Evolutionary conservation across 2,329 filamentous ascomycete species (phyloP), one percentile per base, ranked within the genome.

Genomic region (Aspergillus sp.): DNA sequence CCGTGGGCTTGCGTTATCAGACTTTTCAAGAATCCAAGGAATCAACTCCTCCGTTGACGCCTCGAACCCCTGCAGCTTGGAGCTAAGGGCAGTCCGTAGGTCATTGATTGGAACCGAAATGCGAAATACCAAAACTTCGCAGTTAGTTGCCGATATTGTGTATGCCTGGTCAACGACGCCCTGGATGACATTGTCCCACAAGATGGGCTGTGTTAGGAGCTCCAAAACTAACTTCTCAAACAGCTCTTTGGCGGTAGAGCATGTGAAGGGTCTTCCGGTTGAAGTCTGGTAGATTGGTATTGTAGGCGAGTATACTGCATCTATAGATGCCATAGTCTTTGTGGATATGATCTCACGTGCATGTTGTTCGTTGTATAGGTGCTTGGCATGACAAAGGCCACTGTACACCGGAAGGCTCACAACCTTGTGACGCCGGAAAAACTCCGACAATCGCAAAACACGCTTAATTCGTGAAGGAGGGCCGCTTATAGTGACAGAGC

Each of bases 311-410:
- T 46, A 56, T 14, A 14, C 31, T 19, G 27, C 21, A 25, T 52
- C 27, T 12, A 56, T 19, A 17, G 8, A 25, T 17, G 47, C 39
- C 19, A 56, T 52, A 4, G 54, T 46, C 12, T 27, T 35, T 6
- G 47, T 56, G 11, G 27, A 14, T 14, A 47, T 41, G 8, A 57
- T 43, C 12, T 41, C n/a, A 19, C 37, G 21, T 12, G 62, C 57
- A 60, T 70, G 50, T 4, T 62, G 25, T 4, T 21, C 6, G 25
- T 45, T 70, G 64, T 86, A 87, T 3, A 79, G 75, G 44, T 79
- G 78, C 52, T 70, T 76, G 15, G 82, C 78, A 60, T 73, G 70
- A 31, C 70, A 71, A 1, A 71, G 52, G 5, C 70, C 70, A 0
- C 64, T 64, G 56, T 68, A 70, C 0, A 73, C 66, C 1, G 69